Conservation (phyloP, 106 monocot species). For the Acanthochlamys bracteata region DNA sequence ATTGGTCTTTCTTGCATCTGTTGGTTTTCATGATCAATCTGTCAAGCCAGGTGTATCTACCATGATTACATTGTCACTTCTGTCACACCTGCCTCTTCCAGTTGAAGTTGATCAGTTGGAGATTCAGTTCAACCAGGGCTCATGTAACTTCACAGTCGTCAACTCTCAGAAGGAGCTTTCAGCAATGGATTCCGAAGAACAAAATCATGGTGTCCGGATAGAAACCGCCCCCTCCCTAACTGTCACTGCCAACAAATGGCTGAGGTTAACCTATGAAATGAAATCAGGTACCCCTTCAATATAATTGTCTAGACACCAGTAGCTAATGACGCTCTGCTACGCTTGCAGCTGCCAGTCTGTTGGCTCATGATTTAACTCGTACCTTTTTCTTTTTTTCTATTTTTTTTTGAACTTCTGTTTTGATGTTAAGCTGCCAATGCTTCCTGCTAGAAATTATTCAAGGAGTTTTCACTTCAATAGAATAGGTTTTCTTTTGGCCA, state of each 20-base stretch:
- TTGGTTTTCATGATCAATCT: constrained; percentile 80
- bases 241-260: constrained; percentile 66
- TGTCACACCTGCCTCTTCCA: constrained; percentile 69
- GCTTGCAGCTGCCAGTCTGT: too few relatives aligned
- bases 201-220: constrained; percentile 18
- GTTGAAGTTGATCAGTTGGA: constrained; percentile 64
- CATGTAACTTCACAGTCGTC: constrained; percentile 55
- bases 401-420: too few relatives aligned
- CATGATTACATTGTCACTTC: constrained; percentile 59
- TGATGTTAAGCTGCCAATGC: too few relatives aligned
- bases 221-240: constrained; percentile 35
- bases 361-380: too few relatives aligned
- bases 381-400: too few relatives aligned
- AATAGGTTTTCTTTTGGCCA: too few relatives aligned
- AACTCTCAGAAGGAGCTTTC: constrained; percentile 18
- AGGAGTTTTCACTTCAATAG: too few relatives aligned
- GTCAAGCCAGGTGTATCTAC: constrained; percentile 61
- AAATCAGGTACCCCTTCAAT: constrained; percentile 51
- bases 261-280: constrained; percentile 60
- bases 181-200: not conserved
- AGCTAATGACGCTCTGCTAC: too few relatives aligned
- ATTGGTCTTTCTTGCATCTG: constrained; percentile 59
- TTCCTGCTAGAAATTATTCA: too few relatives aligned
- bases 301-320: too few relatives aligned
- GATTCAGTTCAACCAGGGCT: constrained; percentile 74